Base-by-base conservation (phyloP, 345 rosid species). In the Eucalyptus curtisii region DNA sequence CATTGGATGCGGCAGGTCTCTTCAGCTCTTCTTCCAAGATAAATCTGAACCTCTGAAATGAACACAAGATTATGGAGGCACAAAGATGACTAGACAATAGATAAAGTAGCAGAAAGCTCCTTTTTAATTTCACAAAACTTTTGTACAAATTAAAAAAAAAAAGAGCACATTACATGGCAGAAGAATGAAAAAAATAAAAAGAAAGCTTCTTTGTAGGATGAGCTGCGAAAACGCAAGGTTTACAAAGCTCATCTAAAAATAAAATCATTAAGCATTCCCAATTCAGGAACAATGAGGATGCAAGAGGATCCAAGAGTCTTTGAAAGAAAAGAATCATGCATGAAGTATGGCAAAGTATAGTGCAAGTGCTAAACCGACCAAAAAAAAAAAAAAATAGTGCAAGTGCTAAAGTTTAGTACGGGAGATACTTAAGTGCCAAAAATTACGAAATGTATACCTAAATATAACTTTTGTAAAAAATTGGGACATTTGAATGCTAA, bases 391-490 rank as follows among this genome's bases (percentile, higher is more conserved):
- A n/a, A n/a, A n/a, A 52, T 52, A 52, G 2, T 52, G 25, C 0
- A 8, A 52, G 57, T 52, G 25, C 5, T 52, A 7, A 52, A 52
- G 20, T 2, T 20, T 52, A 52, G 57, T 52, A 52, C 0, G 1
- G 1, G 4, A 0, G 16, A 52, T 52, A 7, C 1, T 52, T 52
- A 52, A 52, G 24, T 52, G 2, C 0, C 0, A 8, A 1, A 52
- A 52, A 5, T 52, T 20, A 52, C 2, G 2, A 20, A 52, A 0
- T 0, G 2, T 52, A 52, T 0, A 52, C 4, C 19, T 7, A 52
- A 52, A 0, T 52, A 52, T 8, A 52, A 52, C 1, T 19, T 19
- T 52, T 17, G 3, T 3, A 4, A 4, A 5, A 49, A 52, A 8
- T 52, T 20, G 1, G 4, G 25, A 52, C 57, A 20, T 3, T 20